Evolutionary conservation across 2,329 filamentous ascomycete genomes (phyloP).

Genomic region (Botrytis fragariae): DNA sequence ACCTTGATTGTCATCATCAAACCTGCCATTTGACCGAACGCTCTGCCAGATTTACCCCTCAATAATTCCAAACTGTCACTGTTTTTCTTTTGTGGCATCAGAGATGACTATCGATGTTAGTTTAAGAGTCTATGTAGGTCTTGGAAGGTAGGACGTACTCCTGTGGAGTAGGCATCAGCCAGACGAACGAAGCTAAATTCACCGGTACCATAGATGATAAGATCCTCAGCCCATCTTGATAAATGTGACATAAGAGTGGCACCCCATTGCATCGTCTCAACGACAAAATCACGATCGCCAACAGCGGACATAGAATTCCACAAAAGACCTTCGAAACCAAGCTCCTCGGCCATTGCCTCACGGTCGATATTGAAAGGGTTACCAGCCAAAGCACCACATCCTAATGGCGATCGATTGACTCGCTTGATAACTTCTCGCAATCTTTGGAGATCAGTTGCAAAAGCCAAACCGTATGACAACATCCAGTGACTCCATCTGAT

Average conservation of each 20-base stretch:
- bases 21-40: slow-evolving; percentile 79
- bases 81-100: slow-evolving; percentile 69
- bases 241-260: slow-evolving; percentile 77
- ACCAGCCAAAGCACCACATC: slow-evolving; percentile 63
- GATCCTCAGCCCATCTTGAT: slow-evolving; percentile 74
- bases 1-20: slow-evolving; percentile 63
- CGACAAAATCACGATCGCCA: slow-evolving; percentile 65
- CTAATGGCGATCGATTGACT: slow-evolving; percentile 59
- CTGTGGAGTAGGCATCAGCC: slow-evolving; percentile 77
- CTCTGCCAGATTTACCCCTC: slow-evolving; percentile 72
- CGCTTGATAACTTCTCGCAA: slow-evolving; percentile 69
- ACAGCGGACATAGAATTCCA: slow-evolving; percentile 77
- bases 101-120: slow-evolving; percentile 26
- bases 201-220: slow-evolving; percentile 76
- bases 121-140: neutral
- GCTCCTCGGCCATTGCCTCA: slow-evolving; percentile 73
- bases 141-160: slow-evolving; percentile 36
- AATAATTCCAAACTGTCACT: slow-evolving; percentile 70
- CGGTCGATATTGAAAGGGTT: slow-evolving; percentile 82
- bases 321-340: slow-evolving; percentile 73
- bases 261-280: slow-evolving; percentile 79
- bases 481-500: slow-evolving; percentile 83
- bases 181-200: slow-evolving; percentile 70
- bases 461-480: slow-evolving; percentile 69
- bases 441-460: slow-evolving; percentile 72